A percentile compares a stretch with the other conserved stretches of the same genome.
phyloP scores from a whole-genome alignment of 768 basidiomycete genomes.

The Termitomyces sp. region DNA sequence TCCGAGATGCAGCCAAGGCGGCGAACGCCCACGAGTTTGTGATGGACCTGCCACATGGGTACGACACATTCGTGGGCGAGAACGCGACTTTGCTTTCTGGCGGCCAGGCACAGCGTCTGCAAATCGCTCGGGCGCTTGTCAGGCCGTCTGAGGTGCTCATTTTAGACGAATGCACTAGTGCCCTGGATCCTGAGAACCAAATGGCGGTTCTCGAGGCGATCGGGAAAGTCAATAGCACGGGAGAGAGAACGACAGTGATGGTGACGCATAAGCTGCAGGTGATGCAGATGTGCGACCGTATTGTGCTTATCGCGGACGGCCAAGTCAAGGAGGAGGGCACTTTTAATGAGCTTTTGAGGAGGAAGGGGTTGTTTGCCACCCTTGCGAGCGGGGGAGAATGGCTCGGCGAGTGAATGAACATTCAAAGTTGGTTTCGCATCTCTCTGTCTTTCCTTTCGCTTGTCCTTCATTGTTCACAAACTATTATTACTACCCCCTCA shows the following conservation, averaged over 20 bases:
- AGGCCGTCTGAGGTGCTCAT: slow-evolving; percentile 70
- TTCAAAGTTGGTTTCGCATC: background rate
- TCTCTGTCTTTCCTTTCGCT: slow-evolving; percentile 1
- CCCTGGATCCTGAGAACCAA: slow-evolving; percentile 84
- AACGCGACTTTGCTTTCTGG: slow-evolving; percentile 90
- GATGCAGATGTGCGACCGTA: slow-evolving; percentile 90
- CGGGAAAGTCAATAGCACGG: slow-evolving; percentile 25
- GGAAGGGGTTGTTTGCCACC: slow-evolving; percentile 67
- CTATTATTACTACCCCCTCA: background rate
- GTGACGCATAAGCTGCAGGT: slow-evolving; percentile 89
- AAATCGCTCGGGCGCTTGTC: slow-evolving; percentile 89
- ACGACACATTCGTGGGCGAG: slow-evolving; percentile 86
- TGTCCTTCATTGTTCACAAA: background rate
- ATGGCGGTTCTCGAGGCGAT: slow-evolving; percentile 60
- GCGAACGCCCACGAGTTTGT: slow-evolving; percentile 90
- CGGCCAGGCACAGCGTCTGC: slow-evolving; percentile 90
- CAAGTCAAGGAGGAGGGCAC: slow-evolving; percentile 71
- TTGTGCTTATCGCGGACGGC: slow-evolving; percentile 79
- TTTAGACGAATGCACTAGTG: slow-evolving; percentile 94
- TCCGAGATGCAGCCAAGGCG: slow-evolving; percentile 64
- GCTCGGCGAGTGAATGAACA: slow-evolving; percentile 8
- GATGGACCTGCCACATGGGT: slow-evolving; percentile 71
- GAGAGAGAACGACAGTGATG: slow-evolving; percentile 81
- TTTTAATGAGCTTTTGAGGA: slow-evolving; percentile 65
- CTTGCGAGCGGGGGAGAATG: slow-evolving; percentile 64